Conservation (phyloP, 2,329 filamentous ascomycete genomes). For the Ampelomyces quisqualis region DNA sequence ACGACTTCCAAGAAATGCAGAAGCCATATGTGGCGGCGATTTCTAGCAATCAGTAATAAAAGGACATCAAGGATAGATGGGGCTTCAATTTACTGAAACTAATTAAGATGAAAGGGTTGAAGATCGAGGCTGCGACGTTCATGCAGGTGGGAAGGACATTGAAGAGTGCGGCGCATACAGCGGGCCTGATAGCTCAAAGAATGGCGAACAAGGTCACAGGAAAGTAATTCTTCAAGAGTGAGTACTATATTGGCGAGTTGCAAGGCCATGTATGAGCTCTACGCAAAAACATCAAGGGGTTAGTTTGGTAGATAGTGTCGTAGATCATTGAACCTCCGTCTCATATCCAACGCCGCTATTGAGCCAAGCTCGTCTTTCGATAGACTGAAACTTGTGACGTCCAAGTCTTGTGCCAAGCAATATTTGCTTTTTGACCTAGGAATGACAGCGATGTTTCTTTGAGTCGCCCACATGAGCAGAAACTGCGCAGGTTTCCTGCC, state of each 20-base stretch:
- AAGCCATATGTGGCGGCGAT: constrained; percentile 17
- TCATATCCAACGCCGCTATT: constrained; percentile 38
- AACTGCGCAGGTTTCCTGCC: constrained; percentile 75
- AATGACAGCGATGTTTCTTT: constrained; percentile 24
- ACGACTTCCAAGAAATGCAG: constrained; percentile 22
- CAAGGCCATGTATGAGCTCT: too few relatives aligned
- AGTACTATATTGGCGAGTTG: too few relatives aligned
- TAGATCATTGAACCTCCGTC: constrained; percentile 38
- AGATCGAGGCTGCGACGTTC: constrained; percentile 19
- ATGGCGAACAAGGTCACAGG: constrained; percentile 21
- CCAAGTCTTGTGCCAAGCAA: constrained; percentile 27
- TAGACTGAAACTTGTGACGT: constrained; percentile 35
- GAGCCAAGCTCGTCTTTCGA: constrained; percentile 23
- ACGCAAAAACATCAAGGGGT: constrained; percentile 30
- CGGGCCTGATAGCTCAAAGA: constrained; percentile 18
- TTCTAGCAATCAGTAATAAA: constrained; percentile 18
- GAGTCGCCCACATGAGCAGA: constrained; percentile 80
- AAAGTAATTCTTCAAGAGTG: too few relatives aligned
- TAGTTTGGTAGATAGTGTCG: constrained; percentile 27
- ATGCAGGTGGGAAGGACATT: constrained; percentile 22
- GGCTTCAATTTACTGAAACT: constrained; percentile 21
- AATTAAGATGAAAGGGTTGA: constrained; percentile 21
- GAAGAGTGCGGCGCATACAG: constrained; percentile 17
- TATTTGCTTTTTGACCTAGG: constrained; percentile 26
- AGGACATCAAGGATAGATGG: constrained; percentile 29